A percentile compares a stretch with the other conserved stretches of the same genome.
phyloP scores from a whole-genome alignment of 306 rosid genomes.

The Abrus precatorius region DNA sequence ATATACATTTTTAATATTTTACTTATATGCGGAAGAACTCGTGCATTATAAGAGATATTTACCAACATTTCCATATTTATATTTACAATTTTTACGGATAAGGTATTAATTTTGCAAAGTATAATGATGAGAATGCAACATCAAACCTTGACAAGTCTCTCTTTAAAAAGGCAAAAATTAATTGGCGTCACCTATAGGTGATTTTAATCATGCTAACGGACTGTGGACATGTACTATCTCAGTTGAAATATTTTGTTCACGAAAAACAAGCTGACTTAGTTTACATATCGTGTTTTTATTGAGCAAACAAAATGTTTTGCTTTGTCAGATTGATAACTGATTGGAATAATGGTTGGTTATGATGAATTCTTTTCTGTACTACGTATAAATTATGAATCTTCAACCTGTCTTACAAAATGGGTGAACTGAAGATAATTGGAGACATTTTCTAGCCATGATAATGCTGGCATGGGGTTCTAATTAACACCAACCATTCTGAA shows the following conservation, averaged over 20 bases:
- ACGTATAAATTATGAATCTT: background rate
- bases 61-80: no score
- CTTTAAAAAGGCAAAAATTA: background rate
- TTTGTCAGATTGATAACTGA: background rate
- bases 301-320: background rate
- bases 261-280: background rate
- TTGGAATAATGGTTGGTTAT: background rate
- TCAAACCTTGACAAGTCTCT: slow-evolving; percentile 5
- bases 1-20: no score
- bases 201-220: slow-evolving; percentile 3
- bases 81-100: no score
- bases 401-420: background rate
- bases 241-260: background rate
- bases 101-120: background rate
- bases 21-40: no score
- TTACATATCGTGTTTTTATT: background rate
- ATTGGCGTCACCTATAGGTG: background rate
- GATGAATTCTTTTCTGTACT: background rate
- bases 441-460: background rate
- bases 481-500: background rate
- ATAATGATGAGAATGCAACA: background rate
- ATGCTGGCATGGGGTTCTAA: background rate
- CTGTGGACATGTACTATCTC: background rate
- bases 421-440: background rate
- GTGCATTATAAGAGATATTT: no score